Conservation (phyloP, 345 rosid species). For the Populus pruinosa region DNA sequence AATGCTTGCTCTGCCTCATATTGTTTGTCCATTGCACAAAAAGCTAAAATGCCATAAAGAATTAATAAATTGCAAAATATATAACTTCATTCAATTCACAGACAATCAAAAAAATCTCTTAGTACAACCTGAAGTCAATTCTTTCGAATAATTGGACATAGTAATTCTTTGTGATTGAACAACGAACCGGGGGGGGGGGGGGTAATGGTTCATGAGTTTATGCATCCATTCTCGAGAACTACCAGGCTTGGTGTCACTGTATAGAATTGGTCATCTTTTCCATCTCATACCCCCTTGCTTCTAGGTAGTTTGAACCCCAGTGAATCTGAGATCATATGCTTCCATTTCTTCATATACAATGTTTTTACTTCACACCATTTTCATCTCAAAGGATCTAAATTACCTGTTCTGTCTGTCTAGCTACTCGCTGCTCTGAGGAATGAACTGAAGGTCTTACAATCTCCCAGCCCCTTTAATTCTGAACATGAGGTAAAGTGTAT, state of each 20-base stretch:
- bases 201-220: not conserved
- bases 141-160: not conserved
- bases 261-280: not conserved
- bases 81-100: not conserved
- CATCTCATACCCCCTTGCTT: not conserved
- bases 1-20: not conserved
- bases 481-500: slow-evolving; percentile 62
- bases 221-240: not conserved
- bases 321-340: slow-evolving; percentile 4
- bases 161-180: not conserved
- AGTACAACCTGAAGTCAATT: no score
- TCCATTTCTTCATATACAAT: not conserved
- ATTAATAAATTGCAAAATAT: not conserved
- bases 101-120: no score
- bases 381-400: not conserved
- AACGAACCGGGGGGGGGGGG: no score
- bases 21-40: not conserved
- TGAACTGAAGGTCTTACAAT: slow-evolving; percentile 49
- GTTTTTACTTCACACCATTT: slow-evolving; percentile 2
- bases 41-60: not conserved
- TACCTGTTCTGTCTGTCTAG: slow-evolving; percentile 34
- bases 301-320: not conserved
- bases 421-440: slow-evolving; percentile 89
- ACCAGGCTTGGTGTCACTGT: not conserved
- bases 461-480: slow-evolving; percentile 71